A percentile compares a stretch with the other conserved stretches of the same genome.
phyloP scores from a whole-genome alignment of 1,139 yeast species.

The Taphrina sp. region DNA sequence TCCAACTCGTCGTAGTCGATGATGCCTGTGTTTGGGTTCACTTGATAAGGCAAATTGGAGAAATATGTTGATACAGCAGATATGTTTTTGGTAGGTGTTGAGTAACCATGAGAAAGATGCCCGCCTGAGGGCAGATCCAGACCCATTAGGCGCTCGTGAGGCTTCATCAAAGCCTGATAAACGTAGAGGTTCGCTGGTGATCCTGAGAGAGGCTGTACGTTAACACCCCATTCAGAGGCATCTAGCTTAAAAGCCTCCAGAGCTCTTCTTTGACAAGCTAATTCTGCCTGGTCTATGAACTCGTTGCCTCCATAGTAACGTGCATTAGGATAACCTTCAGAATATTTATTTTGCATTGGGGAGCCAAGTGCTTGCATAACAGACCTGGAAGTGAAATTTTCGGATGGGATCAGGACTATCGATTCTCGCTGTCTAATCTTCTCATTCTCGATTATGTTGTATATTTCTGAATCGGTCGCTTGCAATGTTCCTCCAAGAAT shows the following conservation, averaged over 20 bases:
- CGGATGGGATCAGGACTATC: conserved; percentile 90
- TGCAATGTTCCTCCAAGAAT: conserved; percentile 44
- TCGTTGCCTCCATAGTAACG: conserved; percentile 94
- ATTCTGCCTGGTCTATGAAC: conserved; percentile 90
- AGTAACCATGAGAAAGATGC: conserved; percentile 96
- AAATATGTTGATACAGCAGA: conserved; percentile 94
- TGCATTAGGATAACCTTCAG: conserved; percentile 90
- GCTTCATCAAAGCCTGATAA: conserved; percentile 57
- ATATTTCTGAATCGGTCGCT: conserved; percentile 82
- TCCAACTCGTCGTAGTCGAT: conserved; percentile 94
- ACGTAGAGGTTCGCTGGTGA: conserved; percentile 97
- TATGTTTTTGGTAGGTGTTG: conserved; percentile 90
- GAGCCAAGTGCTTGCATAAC: conserved; percentile 97
- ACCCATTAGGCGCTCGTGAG: conserved; percentile 36
- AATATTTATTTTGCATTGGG: conserved; percentile 89
- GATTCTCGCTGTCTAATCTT: conserved; percentile 92
- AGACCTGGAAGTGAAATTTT: conserved; percentile 93
- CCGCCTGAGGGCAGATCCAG: conserved; percentile 73
- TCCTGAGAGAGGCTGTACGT: conserved; percentile 91
- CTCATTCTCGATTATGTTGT: conserved; percentile 59
- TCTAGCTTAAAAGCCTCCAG: conserved; percentile 77
- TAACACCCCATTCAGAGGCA: conserved; percentile 93
- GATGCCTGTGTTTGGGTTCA: conserved; percentile 83
- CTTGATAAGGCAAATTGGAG: conserved; percentile 98
- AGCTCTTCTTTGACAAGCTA: conserved; percentile 89